Evolutionary conservation across 352 stramenopile species (phyloP).

Genomic region (Phytophthora ramorum): DNA sequence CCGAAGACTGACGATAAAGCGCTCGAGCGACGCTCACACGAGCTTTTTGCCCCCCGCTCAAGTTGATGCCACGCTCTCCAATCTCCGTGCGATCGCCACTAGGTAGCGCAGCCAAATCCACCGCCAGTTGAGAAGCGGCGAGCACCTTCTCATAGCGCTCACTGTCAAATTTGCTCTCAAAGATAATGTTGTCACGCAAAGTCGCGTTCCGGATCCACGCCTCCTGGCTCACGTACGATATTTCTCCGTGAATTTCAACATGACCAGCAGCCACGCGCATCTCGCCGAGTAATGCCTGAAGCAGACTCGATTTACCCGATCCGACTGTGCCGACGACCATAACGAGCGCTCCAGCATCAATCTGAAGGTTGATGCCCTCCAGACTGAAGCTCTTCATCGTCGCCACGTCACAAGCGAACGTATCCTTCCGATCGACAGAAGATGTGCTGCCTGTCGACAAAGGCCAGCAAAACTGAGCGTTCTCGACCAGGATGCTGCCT

Average conservation of each 20-base stretch:
- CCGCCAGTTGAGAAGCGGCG: constrained; percentile 74
- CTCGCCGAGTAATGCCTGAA: constrained; percentile 54
- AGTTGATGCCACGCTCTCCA: constrained; percentile 95
- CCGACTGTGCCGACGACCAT: constrained; percentile 68
- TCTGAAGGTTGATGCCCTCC: constrained; percentile 44
- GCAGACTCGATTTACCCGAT: constrained; percentile 61
- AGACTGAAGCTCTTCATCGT: constrained; percentile 9
- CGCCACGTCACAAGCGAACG: neutral
- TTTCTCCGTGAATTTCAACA: constrained; percentile 20
- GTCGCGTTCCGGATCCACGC: constrained; percentile 50
- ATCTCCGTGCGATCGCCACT: constrained; percentile 94
- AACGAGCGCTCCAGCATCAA: constrained; percentile 49
- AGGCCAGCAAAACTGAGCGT: constrained; percentile 23
- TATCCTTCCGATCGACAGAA: neutral
- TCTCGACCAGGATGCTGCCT: constrained; percentile 15
- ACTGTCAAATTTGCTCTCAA: constrained; percentile 34
- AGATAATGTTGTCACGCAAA: constrained; percentile 48
- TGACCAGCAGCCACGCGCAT: constrained; percentile 37
- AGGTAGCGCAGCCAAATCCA: constrained; percentile 89
- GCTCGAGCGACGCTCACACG: constrained; percentile 87
- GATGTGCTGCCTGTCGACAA: neutral
- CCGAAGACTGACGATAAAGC: constrained; percentile 82
- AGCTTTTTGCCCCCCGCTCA: constrained; percentile 93
- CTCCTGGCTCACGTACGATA: constrained; percentile 50
- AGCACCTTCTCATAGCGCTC: constrained; percentile 58